Conservation (phyloP, 1,284 basidiomycete genomes). For the Sphaerobolus stellatus region DNA sequence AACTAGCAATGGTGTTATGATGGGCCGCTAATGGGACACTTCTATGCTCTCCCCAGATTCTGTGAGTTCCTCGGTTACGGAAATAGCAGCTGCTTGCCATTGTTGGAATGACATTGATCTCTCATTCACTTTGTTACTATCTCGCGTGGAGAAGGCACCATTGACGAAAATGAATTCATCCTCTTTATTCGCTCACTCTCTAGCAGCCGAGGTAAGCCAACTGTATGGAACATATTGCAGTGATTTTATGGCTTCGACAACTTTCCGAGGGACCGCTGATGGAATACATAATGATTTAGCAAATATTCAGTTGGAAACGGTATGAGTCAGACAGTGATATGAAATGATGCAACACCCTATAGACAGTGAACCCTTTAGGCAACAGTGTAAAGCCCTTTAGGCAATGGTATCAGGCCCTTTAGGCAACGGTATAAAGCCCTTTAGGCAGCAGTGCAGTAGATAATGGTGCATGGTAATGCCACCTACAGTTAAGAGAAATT, state of each 20-base stretch:
- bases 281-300: too few species aligned
- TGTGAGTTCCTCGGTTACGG: neutral
- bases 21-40: conserved; percentile 7
- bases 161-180: conserved; percentile 19
- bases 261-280: conserved; percentile 19
- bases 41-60: neutral
- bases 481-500: too few species aligned
- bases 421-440: too few species aligned
- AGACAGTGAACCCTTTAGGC: too few species aligned
- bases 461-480: too few species aligned
- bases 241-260: conserved; percentile 18
- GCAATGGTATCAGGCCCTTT: too few species aligned
- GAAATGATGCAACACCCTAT: too few species aligned
- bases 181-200: conserved; percentile 14
- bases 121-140: conserved; percentile 14
- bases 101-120: conserved; percentile 10
- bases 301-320: too few species aligned
- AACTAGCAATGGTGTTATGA: conserved; percentile 15
- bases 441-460: too few species aligned
- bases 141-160: conserved; percentile 11
- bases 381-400: too few species aligned
- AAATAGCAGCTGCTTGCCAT: conserved; percentile 6
- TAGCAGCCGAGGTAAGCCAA: conserved; percentile 13
- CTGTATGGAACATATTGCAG: conserved; percentile 23
- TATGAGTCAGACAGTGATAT: too few species aligned